Percentiles rank a stretch among this genome's conserved stretches.
These are phyloP conservation scores for Grosmannia penicillata DNA, from an alignment of 2,329 filamentous ascomycete genomes.

Conservation along the genomic window DNA sequence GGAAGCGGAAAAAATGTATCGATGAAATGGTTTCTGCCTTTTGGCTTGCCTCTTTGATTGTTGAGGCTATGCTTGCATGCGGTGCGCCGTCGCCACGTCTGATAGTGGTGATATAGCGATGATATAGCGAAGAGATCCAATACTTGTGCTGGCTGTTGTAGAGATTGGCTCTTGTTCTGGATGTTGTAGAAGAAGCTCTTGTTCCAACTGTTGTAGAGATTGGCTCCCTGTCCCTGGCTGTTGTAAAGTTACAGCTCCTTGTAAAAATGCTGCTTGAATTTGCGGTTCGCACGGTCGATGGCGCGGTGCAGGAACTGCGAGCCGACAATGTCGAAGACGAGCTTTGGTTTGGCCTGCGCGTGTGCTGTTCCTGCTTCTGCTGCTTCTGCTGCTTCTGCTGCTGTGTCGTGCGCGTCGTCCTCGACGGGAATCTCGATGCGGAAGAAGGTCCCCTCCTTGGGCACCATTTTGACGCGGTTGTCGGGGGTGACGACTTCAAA, in stretches of 20 bases:
- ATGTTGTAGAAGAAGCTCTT: background rate
- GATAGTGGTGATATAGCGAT: no score
- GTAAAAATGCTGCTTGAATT: slow-evolving; percentile 77
- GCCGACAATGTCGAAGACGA: slow-evolving; percentile 77
- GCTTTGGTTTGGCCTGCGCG: slow-evolving; percentile 8
- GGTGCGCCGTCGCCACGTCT: no score
- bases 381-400: slow-evolving; percentile 10
- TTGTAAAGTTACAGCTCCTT: slow-evolving; percentile 50
- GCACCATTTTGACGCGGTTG: slow-evolving; percentile 61
- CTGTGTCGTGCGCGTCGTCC: slow-evolving; percentile 9
- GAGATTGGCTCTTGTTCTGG: no score
- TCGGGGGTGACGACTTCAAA: slow-evolving; percentile 69
- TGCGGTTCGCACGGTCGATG: slow-evolving; percentile 74
- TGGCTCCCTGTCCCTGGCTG: background rate
- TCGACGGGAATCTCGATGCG: slow-evolving; percentile 46
- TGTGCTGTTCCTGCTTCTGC: slow-evolving; percentile 10
- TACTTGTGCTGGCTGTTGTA: no score
- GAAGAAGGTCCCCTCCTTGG: slow-evolving; percentile 85
- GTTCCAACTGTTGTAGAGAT: background rate
- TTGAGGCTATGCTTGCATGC: no score
- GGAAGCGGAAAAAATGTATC: no score
- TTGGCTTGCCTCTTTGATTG: no score
- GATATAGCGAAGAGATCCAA: no score
- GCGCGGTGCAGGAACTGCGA: slow-evolving; percentile 75
- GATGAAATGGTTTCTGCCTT: no score